Conservation (phyloP, 1,284 basidiomycete species). For the Austropuccinia psidii region DNA sequence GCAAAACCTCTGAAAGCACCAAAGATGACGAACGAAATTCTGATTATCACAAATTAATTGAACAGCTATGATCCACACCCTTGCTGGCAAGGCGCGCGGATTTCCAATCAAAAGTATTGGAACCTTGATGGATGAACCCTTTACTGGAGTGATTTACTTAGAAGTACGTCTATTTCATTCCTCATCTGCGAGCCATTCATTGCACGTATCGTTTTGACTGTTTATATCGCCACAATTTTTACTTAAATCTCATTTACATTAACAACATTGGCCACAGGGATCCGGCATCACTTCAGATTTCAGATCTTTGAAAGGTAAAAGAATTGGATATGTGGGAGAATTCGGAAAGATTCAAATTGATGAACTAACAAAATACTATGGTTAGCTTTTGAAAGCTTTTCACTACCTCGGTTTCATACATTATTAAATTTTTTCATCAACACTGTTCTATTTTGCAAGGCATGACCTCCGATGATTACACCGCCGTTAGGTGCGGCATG, state of each 20-base stretch:
- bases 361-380: slow-evolving; percentile 43
- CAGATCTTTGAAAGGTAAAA: slow-evolving; percentile 47
- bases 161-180: slow-evolving; percentile 38
- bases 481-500: slow-evolving; percentile 49
- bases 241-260: neutral
- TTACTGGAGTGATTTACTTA: slow-evolving; percentile 50
- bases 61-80: slow-evolving; percentile 46
- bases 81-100: slow-evolving; percentile 48
- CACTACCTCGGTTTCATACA: neutral
- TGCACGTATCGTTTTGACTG: neutral
- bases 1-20: too few relatives aligned
- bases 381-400: slow-evolving; percentile 26
- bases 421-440: neutral
- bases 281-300: slow-evolving; percentile 48
- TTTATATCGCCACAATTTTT: neutral
- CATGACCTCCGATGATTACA: slow-evolving; percentile 48
- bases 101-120: slow-evolving; percentile 48
- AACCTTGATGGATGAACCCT: slow-evolving; percentile 49
- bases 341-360: slow-evolving; percentile 51
- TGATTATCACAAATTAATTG: neutral
- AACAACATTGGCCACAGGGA: slow-evolving; percentile 38
- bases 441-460: neutral
- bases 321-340: slow-evolving; percentile 50
- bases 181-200: neutral
- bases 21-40: too few relatives aligned